Percentiles rank a stretch among this genome's conserved stretches.
These are phyloP conservation scores for Lolium perenne DNA, from an alignment of 176 grass and related monocot genomes.

Conservation along the genomic window DNA sequence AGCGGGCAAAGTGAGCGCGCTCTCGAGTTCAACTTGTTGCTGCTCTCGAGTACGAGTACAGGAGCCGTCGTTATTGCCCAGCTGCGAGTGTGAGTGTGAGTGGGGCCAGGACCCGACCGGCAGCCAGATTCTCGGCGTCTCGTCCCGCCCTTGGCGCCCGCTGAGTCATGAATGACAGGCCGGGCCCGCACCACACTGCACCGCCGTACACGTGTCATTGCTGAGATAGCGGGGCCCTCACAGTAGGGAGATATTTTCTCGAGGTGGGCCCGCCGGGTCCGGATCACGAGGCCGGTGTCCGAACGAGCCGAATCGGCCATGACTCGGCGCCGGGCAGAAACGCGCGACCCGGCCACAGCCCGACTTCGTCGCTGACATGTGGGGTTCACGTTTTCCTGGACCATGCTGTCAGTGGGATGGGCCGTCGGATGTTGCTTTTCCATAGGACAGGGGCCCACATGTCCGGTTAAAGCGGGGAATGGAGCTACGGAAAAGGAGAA, in stretches of 20 bases:
- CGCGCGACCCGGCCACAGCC: neutral
- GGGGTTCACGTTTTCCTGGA: accelerated
- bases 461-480: conserved; percentile 42
- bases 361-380: accelerated
- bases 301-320: neutral
- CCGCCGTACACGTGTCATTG: conserved; percentile 8
- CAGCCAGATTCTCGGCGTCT: conserved; percentile 12
- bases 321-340: neutral
- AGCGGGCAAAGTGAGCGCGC: neutral
- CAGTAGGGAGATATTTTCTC: neutral
- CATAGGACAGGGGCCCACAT: neutral
- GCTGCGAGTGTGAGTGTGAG: neutral
- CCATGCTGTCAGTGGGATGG: neutral
- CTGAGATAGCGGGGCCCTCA: neutral
- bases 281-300: neutral
- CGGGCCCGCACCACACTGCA: neutral
- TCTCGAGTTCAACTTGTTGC: neutral
- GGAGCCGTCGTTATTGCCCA: conserved; percentile 31
- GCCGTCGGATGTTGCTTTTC: accelerated
- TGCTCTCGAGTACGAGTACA: neutral
- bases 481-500: neutral
- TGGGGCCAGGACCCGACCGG: neutral
- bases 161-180: neutral
- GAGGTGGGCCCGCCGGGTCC: neutral
- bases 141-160: too few relatives aligned